Evolutionary conservation across 1,284 basidiomycete genomes (phyloP), one percentile per base, ranked within the genome.

Genomic region (Microbotryum silenes-acaulis): DNA sequence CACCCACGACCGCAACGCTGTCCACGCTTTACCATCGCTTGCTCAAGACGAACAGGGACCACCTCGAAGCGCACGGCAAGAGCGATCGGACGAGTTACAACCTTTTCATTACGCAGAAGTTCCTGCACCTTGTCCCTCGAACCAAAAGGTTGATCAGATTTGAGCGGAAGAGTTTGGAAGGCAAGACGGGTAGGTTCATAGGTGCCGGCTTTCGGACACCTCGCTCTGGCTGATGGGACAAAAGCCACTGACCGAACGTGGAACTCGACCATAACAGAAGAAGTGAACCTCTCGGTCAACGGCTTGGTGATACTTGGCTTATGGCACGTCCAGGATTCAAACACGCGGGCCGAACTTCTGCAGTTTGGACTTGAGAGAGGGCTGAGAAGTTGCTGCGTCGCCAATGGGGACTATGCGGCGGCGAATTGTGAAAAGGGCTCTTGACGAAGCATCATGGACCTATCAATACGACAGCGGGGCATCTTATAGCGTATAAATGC

Each of bases 61-160:
- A 46, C 57, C 1, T 31, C 44, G 3, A 37, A 4, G 14, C 31
- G 1, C 52, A 52, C 53, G 3, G n/a, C 51, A 9, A 56, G 61
- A 14, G 57, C 33, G 55, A 62, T 47, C 44, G 60, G 23, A 37
- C 51, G 2, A 50, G 45, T 33, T 57, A 65, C 61, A 65, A 65
- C 51, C 20, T 65, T 16, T 62, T 63, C 47, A 45, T 65, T 4
- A 65, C 64, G 3, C 21, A 31, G 0, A 6, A 7, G 8, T 48
- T 53, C 47, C 33, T 65, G 56, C 57, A 58, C 51, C 52, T 65
- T 45, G 46, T 51, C 20, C 64, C 64, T 6, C 59, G 64, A 2
- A 60, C 46, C 16, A 31, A 51, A 7, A 58, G 63, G 3, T 29
- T 62, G 20, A 52, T 57, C 8, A 2, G 23, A 4, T 44, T 65